Base-by-base conservation (phyloP, 345 rosid species). In the Odontarrhena argentea region DNA sequence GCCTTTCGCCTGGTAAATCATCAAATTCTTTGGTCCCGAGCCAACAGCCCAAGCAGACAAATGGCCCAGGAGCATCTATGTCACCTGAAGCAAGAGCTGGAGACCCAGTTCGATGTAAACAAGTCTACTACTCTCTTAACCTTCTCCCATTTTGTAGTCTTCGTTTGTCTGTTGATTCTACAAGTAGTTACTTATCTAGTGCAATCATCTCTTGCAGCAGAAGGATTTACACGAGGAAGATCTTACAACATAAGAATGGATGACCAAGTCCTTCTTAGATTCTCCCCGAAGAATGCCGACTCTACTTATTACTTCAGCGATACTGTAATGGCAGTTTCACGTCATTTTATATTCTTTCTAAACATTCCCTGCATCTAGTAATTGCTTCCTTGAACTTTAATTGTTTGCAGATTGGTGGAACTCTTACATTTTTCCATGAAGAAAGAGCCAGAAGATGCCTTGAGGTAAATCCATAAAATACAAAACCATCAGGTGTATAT, bases 211-310 rank as follows among this genome's bases (percentile, higher is more conserved):
- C 74, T 84, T 81, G 84, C 91, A 87, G 95, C 89, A 78, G 97
- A 94, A 79, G 84, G 91, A 80, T 94, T 85, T 75, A 75, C 86
- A 79, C 89, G 96, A 78, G 97, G 95, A 71, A 94, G 95, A 77
- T 94, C 99, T n/a, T 94, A 91, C 76, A 94, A 94, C 73, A 91
- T 94, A 66, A 84, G 88, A 79, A 81, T 94, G 96, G 99, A 94
- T 80, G 91, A 87, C 62, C 82, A 76, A 78, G 91, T 94, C 72
- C 75, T 94, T 54, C 87, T 94, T 54, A 83, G 96, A 82, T 91
- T 91, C 79, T 94, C 96, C 59, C 97, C 96, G 1, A 94, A 80
- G 69, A 88, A 88, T 64, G 86, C 97, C 1, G 96, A 91, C 55
- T 87, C 99, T 32, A 86, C 88, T 8, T 94, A 85, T 80, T 94